phyloP scores from a whole-genome alignment of 331 rosid genomes.

The Pyracantha coccinea region DNA sequence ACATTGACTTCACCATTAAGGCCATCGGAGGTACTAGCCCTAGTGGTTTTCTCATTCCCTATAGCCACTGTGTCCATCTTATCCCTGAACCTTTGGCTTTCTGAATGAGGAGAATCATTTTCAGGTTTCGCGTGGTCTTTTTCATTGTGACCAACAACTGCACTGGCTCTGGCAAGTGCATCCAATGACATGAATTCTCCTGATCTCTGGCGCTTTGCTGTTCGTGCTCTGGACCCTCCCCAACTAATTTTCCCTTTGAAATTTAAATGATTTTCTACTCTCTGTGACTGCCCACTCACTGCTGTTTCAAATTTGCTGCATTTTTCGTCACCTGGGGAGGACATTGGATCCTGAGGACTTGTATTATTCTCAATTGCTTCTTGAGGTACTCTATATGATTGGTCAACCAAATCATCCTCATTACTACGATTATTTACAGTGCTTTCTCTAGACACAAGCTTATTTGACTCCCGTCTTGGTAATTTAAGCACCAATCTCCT shows the following conservation, averaged over 20 bases:
- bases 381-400: slow-evolving; percentile 52
- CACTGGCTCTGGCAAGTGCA: slow-evolving; percentile 33
- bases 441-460: slow-evolving; percentile 16
- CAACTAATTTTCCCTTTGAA: slow-evolving; percentile 58
- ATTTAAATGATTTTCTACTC: slow-evolving; percentile 24
- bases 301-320: slow-evolving; percentile 25
- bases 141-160: slow-evolving; percentile 24
- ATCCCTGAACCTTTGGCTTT: slow-evolving; percentile 25
- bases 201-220: slow-evolving; percentile 56
- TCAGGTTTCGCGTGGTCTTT: slow-evolving; percentile 43
- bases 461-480: slow-evolving; percentile 51
- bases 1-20: slow-evolving; percentile 27
- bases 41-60: slow-evolving; percentile 24
- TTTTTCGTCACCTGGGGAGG: slow-evolving; percentile 28
- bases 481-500: slow-evolving; percentile 68
- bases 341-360: slow-evolving; percentile 25
- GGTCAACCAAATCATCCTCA: slow-evolving; percentile 38
- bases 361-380: slow-evolving; percentile 31
- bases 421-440: slow-evolving; percentile 16
- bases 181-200: slow-evolving; percentile 48
- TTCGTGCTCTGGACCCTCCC: slow-evolving; percentile 80
- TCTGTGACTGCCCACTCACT: slow-evolving; percentile 27
- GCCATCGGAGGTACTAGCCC: slow-evolving; percentile 29
- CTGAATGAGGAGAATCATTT: slow-evolving; percentile 30
- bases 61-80: slow-evolving; percentile 25